Conservation (phyloP, 257 asterid genomes). For the Cordia subcordata region DNA sequence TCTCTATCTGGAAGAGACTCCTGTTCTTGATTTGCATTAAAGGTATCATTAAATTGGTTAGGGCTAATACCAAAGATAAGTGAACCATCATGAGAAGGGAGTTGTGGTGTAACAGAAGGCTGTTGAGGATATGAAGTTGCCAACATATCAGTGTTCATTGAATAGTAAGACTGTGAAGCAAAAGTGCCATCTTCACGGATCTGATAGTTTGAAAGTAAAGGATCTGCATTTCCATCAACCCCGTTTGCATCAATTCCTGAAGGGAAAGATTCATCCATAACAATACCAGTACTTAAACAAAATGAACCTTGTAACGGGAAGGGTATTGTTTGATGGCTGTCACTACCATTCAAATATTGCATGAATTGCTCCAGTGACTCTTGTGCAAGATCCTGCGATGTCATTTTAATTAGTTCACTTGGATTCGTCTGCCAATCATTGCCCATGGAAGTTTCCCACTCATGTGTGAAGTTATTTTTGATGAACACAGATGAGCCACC, state of each 20-base stretch:
- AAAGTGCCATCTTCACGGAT: constrained; percentile 42
- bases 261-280: constrained; percentile 27
- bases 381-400: constrained; percentile 50
- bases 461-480: constrained; percentile 49
- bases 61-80: constrained; percentile 32
- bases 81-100: constrained; percentile 32
- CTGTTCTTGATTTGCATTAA: constrained; percentile 31
- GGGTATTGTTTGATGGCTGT: constrained; percentile 25
- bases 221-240: constrained; percentile 33
- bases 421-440: constrained; percentile 63
- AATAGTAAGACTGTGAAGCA: constrained; percentile 35
- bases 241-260: constrained; percentile 26
- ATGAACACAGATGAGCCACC: constrained; percentile 32
- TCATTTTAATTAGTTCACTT: constrained; percentile 53
- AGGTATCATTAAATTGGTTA: constrained; percentile 36
- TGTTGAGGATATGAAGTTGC: constrained; percentile 41
- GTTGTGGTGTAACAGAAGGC: constrained; percentile 29
- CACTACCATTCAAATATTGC: constrained; percentile 36
- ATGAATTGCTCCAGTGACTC: constrained; percentile 39
- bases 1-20: constrained; percentile 29
- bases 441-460: constrained; percentile 48
- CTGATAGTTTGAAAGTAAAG: constrained; percentile 43
- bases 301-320: constrained; percentile 34
- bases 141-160: constrained; percentile 31
- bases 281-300: constrained; percentile 27